phyloP scores from a whole-genome alignment of 2,329 filamentous ascomycete genomes.

The Hypoxylon sp. region DNA sequence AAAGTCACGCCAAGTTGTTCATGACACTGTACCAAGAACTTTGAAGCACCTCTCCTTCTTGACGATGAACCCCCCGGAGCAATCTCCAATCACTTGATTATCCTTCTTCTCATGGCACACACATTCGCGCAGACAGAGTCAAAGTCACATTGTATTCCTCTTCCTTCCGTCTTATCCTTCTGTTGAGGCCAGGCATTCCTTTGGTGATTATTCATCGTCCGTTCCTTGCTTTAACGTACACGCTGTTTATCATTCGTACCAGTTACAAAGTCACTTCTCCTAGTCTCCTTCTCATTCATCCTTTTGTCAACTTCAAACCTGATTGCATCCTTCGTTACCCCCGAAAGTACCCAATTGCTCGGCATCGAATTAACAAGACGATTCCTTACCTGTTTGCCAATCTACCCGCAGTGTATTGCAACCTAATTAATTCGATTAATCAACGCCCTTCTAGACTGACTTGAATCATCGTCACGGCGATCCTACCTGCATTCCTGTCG shows the following conservation, averaged over 20 bases:
- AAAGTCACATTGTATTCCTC: slow-evolving; percentile 26
- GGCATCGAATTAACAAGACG: slow-evolving; percentile 21
- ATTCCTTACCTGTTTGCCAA: slow-evolving; percentile 13
- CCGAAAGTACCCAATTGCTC: slow-evolving; percentile 17
- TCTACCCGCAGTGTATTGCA: slow-evolving; percentile 10
- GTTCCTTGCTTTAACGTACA: slow-evolving; percentile 30
- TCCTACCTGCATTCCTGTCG: slow-evolving; percentile 47
- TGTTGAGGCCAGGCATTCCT: slow-evolving; percentile 23
- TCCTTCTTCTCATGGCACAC: slow-evolving; percentile 30
- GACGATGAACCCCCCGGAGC: slow-evolving; percentile 31
- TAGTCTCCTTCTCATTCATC: slow-evolving; percentile 12
- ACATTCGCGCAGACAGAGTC: slow-evolving; percentile 17
- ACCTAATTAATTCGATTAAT: slow-evolving; percentile 19
- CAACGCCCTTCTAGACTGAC: slow-evolving; percentile 7
- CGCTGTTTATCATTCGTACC: slow-evolving; percentile 24
- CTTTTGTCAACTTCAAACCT: slow-evolving; percentile 23
- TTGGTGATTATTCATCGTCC: slow-evolving; percentile 42
- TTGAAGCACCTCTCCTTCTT: slow-evolving; percentile 36
- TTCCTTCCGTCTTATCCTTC: slow-evolving; percentile 21
- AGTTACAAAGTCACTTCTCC: slow-evolving; percentile 19
- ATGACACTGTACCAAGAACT: slow-evolving; percentile 24
- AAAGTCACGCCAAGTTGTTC: slow-evolving; percentile 19
- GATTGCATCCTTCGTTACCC: slow-evolving; percentile 18
- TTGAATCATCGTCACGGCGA: slow-evolving; percentile 32
- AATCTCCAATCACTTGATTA: slow-evolving; percentile 34